Base-by-base conservation (phyloP, 2,329 filamentous ascomycete species). In the Diaporthe citriasiana region DNA sequence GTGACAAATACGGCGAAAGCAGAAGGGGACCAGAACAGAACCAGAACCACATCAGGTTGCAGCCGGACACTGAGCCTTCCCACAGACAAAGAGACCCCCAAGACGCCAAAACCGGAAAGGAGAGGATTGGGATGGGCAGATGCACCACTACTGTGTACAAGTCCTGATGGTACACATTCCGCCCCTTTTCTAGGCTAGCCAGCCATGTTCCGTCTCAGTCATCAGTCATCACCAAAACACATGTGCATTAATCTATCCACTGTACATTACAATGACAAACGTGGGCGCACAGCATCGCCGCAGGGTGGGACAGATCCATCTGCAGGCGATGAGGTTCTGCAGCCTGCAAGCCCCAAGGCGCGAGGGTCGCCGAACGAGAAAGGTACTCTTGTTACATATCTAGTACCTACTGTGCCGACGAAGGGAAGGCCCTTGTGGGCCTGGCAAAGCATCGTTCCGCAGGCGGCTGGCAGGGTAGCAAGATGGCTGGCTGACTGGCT, bases 301-400 rank as follows among this genome's bases (percentile, higher is more conserved):
- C 13, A 55, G 30, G 53, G 38, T 60, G 38, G 35, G 35, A 60
- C 56, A 60, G 56, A 60, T 60, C 56, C 56, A 60, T 5, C 56
- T 42, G 56, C 56, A 42, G 56, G 35, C 35, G 35, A 60, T 60
- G 56, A 9, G 35, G 22, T 60, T 1, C 33, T 60, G 56, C 56
- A 60, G 55, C 38, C 59, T 47, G 59, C 59, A 47, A n/a, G 40
- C 8, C 40, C 38, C 12, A 30, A 17, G 25, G 40, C 45, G 59
- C 15, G 13, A 63, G 25, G 17, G 25, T 10, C 59, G 22, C 19
- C 45, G 19, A 22, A 47, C 45, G 45, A 47, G 45, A 19, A 22
- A 22, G 9, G 12, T 42, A 15, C 3, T 5, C 40, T 13, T 15
- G 5, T 15, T n/a, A n/a, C n/a, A n/a, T n/a, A n/a, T n/a, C n/a